These are phyloP conservation scores for Bathelium albidoporum DNA, from an alignment of 495 filamentous ascomycete genomes.

Conservation along the genomic window DNA sequence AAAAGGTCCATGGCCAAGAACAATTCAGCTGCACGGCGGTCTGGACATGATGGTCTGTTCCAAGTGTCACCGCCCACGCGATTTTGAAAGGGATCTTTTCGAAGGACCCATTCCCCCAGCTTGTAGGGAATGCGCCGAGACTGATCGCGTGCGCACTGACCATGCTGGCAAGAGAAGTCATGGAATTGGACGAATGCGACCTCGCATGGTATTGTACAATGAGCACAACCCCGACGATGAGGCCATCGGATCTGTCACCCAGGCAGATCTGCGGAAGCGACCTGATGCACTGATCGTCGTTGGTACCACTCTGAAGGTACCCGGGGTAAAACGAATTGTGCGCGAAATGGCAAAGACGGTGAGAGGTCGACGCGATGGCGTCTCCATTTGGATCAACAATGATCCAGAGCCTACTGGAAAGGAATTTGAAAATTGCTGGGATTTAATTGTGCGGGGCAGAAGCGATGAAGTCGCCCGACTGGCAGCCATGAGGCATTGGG, in stretches of 20 bases:
- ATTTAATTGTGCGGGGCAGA: constrained; percentile 74
- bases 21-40: constrained; percentile 89
- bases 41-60: constrained; percentile 92
- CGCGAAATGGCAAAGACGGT: constrained; percentile 80
- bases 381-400: constrained; percentile 90
- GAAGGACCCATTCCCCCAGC: constrained; percentile 73
- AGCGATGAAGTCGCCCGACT: constrained; percentile 79
- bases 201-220: constrained; percentile 93
- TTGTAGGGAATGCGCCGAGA: constrained; percentile 63
- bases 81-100: constrained; percentile 72
- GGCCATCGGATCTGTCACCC: constrained; percentile 83
- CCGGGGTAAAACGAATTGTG: constrained; percentile 78
- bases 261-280: constrained; percentile 67
- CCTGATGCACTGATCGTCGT: constrained; percentile 92
- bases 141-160: constrained; percentile 65
- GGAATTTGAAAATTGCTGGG: constrained; percentile 86
- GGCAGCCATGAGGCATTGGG: constrained; percentile 64
- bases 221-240: constrained; percentile 94
- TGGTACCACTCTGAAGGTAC: constrained; percentile 89
- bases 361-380: constrained; percentile 68
- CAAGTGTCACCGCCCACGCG: constrained; percentile 69
- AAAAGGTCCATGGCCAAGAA: constrained; percentile 71
- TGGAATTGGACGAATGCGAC: constrained; percentile 80
- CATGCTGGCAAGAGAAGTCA: constrained; percentile 82
- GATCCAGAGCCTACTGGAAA: constrained; percentile 68